These are phyloP conservation scores for Margaritispora aquatica DNA, from an alignment of 495 filamentous ascomycete species.

Conservation along the genomic window DNA sequence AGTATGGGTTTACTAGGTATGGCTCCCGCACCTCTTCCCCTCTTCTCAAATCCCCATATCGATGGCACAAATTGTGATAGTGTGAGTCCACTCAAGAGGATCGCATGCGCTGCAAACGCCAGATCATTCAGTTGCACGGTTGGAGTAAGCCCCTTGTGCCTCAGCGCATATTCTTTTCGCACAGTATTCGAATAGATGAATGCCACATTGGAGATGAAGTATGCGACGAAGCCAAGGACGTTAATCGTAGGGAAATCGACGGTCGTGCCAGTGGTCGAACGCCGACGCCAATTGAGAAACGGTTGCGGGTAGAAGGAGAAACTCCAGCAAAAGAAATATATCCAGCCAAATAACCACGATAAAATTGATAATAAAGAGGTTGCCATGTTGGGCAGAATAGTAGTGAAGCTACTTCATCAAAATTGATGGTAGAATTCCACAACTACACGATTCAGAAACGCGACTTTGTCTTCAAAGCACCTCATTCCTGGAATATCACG, in stretches of 20 bases:
- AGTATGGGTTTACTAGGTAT: slow-evolving; percentile 58
- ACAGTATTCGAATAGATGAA: slow-evolving; percentile 78
- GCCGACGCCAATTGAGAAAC: slow-evolving; percentile 64
- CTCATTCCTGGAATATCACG: not conserved
- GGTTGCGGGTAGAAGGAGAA: slow-evolving; percentile 91
- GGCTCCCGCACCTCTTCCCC: slow-evolving; percentile 25
- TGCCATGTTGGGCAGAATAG: slow-evolving; percentile 17
- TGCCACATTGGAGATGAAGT: slow-evolving; percentile 61
- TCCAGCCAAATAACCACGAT: slow-evolving; percentile 51
- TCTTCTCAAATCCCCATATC: slow-evolving; percentile 69
- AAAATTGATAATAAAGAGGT: slow-evolving; percentile 31
- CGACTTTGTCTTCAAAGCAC: not conserved
- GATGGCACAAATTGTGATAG: slow-evolving; percentile 66
- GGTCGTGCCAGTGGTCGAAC: slow-evolving; percentile 73
- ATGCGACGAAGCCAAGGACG: slow-evolving; percentile 72
- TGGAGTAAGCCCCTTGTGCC: slow-evolving; percentile 64
- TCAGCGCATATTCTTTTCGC: slow-evolving; percentile 74
- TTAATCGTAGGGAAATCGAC: slow-evolving; percentile 86
- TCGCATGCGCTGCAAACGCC: slow-evolving; percentile 73
- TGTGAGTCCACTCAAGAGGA: slow-evolving; percentile 57
- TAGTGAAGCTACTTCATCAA: slow-evolving; percentile 4
- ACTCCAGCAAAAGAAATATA: slow-evolving; percentile 70
- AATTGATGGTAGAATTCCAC: not conserved
- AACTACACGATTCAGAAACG: not conserved
- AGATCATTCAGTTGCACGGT: slow-evolving; percentile 90